Conservation (phyloP, 441 rosid species). For the Manihot esculenta region DNA sequence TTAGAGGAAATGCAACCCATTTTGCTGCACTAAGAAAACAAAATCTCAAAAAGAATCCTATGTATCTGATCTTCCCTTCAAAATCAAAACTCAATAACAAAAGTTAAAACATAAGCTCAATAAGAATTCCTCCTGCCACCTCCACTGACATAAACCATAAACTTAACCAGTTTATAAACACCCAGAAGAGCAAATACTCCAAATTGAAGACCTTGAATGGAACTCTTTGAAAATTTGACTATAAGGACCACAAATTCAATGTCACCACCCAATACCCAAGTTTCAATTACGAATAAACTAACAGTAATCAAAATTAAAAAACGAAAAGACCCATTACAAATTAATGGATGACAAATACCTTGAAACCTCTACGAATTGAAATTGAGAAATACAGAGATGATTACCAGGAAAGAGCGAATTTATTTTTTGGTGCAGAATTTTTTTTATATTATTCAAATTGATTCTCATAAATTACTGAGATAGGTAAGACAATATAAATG, state of each 20-base stretch:
- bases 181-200: slow-evolving; percentile 26
- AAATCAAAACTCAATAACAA: slow-evolving; percentile 18
- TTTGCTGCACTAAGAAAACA: not conserved
- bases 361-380: not conserved
- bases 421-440: not conserved
- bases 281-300: slow-evolving; percentile 12
- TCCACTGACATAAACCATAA: not conserved
- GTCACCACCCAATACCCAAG: slow-evolving; percentile 23
- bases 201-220: slow-evolving; percentile 14
- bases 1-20: slow-evolving; percentile 89
- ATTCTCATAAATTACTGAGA: no score
- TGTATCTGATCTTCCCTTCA: not conserved
- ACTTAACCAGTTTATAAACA: slow-evolving; percentile 1
- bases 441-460: no score
- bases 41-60: not conserved
- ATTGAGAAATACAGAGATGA: not conserved
- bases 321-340: slow-evolving; percentile 17
- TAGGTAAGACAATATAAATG: no score
- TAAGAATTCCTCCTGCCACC: not conserved
- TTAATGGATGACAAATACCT: slow-evolving; percentile 10
- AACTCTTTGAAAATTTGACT: slow-evolving; percentile 6
- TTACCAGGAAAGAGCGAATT: slow-evolving; percentile 25
- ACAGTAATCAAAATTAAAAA: slow-evolving; percentile 7
- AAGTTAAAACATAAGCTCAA: not conserved
- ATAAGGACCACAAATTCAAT: slow-evolving; percentile 21